Conservation (phyloP, 192 early-diverging fungal species). For the Coemansia sp. region DNA sequence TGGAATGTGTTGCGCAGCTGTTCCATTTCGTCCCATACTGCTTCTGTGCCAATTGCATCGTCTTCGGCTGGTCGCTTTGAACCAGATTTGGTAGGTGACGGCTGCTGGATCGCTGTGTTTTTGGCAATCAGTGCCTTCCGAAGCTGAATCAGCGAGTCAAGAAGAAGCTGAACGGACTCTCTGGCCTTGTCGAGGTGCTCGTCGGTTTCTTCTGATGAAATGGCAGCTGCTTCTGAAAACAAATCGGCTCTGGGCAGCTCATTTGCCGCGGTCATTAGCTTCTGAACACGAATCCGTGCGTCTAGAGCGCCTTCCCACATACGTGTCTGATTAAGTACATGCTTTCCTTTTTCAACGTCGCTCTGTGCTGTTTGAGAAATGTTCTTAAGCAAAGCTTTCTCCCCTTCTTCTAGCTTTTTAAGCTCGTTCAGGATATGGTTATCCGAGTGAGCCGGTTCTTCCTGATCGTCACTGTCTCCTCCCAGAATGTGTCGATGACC, state of each 20-base stretch:
- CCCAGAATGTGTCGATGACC: constrained; percentile 8
- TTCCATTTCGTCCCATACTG: constrained; percentile 28
- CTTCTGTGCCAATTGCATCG: constrained; percentile 12
- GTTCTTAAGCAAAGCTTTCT: constrained; percentile 76
- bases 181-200: constrained; percentile 8
- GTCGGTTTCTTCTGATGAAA: background rate
- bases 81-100: background rate
- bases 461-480: constrained; percentile 28
- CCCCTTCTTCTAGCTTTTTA: constrained; percentile 74
- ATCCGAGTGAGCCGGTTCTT: constrained; percentile 32
- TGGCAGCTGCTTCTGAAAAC: constrained; percentile 20
- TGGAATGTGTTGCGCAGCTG: constrained; percentile 54
- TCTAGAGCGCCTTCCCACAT: constrained; percentile 85
- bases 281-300: constrained; percentile 84
- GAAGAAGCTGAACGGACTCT: constrained; percentile 21
- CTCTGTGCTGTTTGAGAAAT: constrained; percentile 72
- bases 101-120: constrained; percentile 24
- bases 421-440: constrained; percentile 60
- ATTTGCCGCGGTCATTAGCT: constrained; percentile 72
- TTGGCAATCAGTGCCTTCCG: constrained; percentile 28
- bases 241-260: constrained; percentile 64
- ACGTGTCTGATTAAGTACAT: constrained; percentile 82
- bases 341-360: constrained; percentile 89
- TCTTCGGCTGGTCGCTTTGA: constrained; percentile 26
- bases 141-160: constrained; percentile 35